These are phyloP conservation scores for Iberis pinnata DNA, from an alignment of 345 rosid genomes.

Conservation along the genomic window DNA sequence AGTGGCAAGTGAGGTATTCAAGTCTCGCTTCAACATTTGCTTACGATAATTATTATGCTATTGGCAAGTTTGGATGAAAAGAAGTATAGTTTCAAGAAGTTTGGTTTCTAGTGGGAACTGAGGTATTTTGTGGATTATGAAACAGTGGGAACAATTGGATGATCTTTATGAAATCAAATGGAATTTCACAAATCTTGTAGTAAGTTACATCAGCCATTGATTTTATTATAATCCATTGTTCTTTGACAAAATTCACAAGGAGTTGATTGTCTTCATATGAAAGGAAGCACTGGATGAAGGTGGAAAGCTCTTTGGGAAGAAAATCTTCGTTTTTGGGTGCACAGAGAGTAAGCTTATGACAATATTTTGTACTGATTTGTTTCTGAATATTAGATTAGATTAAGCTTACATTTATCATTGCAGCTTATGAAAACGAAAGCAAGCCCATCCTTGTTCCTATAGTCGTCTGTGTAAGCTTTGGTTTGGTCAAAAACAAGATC, in stretches of 20 bases:
- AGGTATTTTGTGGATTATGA: conserved; percentile 15
- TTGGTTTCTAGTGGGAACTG: too few relatives aligned
- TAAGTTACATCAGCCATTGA: conserved; percentile 39
- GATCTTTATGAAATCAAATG: conserved; percentile 52
- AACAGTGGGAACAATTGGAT: conserved; percentile 79
- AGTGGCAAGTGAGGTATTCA: conserved; percentile 81
- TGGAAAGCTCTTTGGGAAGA: conserved; percentile 59
- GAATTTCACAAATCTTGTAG: conserved; percentile 80
- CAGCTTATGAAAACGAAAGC: conserved; percentile 58
- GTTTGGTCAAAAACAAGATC: conserved; percentile 4
- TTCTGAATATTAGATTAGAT: not conserved
- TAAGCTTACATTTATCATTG: conserved; percentile 16
- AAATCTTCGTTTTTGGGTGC: conserved; percentile 72
- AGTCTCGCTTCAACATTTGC: conserved; percentile 1
- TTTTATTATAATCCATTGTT: not conserved
- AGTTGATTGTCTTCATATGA: conserved; percentile 10
- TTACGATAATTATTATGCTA: not conserved
- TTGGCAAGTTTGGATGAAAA: too few relatives aligned
- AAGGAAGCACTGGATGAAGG: conserved; percentile 88
- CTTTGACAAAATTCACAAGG: not conserved
- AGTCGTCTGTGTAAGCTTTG: conserved; percentile 69
- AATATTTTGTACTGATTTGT: not conserved
- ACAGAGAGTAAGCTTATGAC: conserved; percentile 62
- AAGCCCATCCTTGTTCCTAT: conserved; percentile 49
- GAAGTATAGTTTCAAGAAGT: too few relatives aligned